These are phyloP conservation scores for Talaromyces sp. DNA, from an alignment of 2,329 filamentous ascomycete species.

Conservation along the genomic window DNA sequence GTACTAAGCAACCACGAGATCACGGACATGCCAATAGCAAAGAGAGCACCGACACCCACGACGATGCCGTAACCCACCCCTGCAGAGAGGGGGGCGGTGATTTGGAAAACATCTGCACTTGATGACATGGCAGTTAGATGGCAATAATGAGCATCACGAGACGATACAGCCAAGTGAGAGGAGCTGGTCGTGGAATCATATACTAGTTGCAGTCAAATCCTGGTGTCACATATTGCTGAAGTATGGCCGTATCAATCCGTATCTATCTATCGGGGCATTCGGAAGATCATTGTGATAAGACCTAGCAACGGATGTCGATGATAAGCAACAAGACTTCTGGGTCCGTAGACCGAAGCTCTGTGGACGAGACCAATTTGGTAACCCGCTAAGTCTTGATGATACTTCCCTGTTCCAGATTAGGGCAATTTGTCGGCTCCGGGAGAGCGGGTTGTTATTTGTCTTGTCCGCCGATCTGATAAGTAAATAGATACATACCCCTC, in stretches of 20 bases:
- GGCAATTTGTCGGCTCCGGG: neutral
- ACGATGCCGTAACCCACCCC: slow-evolving; percentile 6
- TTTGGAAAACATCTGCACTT: neutral
- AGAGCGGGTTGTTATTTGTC: neutral
- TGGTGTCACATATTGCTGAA: neutral
- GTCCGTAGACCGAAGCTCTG: neutral
- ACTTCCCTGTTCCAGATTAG: neutral
- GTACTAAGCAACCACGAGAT: slow-evolving; percentile 1
- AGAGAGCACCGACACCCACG: slow-evolving; percentile 2
- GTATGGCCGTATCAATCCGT: neutral
- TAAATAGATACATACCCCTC: neutral
- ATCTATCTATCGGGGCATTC: neutral
- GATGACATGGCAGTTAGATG: neutral
- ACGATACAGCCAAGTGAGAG: neutral
- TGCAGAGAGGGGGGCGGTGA: slow-evolving; percentile 5
- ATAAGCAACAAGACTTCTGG: neutral
- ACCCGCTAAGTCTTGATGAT: neutral
- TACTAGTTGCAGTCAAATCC: neutral
- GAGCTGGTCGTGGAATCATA: neutral
- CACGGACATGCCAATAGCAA: slow-evolving; percentile 9
- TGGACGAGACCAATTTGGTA: neutral
- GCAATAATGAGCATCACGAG: neutral
- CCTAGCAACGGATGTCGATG: neutral
- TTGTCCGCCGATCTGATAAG: neutral
- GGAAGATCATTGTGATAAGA: neutral